These are phyloP conservation scores for Penicillium antarcticum DNA, from an alignment of 495 filamentous ascomycete genomes.

Conservation along the genomic window DNA sequence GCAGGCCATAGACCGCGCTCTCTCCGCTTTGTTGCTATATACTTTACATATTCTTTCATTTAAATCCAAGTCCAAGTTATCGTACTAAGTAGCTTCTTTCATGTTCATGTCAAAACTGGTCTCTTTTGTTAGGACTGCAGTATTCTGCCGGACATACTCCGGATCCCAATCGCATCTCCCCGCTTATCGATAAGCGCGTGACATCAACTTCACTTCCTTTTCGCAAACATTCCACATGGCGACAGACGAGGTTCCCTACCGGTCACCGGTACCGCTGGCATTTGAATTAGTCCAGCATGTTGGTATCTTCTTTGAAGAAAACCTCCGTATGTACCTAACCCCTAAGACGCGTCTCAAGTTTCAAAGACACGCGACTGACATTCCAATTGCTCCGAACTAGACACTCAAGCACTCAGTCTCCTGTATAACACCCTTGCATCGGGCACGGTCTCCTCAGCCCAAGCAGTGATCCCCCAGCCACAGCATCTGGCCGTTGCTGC, in stretches of 20 bases:
- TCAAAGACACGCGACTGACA: conserved; percentile 2
- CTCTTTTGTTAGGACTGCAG: too few relatives aligned
- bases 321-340: conserved; percentile 52
- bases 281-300: conserved; percentile 62
- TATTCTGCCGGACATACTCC: background rate
- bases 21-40: too few relatives aligned
- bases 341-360: background rate
- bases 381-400: conserved; percentile 36
- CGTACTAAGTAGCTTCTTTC: background rate
- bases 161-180: background rate
- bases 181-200: conserved; percentile 31
- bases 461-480: conserved; percentile 48
- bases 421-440: conserved; percentile 62
- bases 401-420: conserved; percentile 65
- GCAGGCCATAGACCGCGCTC: too few relatives aligned
- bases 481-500: conserved; percentile 64
- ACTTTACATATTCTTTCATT: too few relatives aligned
- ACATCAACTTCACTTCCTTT: background rate
- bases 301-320: conserved; percentile 73
- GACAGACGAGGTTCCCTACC: conserved; percentile 36
- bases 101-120: background rate
- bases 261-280: conserved; percentile 51
- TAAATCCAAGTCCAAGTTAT: too few relatives aligned
- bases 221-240: conserved; percentile 13
- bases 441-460: conserved; percentile 41